Base-by-base conservation (phyloP, 345 rosid genomes). In the Trapa incisa region DNA sequence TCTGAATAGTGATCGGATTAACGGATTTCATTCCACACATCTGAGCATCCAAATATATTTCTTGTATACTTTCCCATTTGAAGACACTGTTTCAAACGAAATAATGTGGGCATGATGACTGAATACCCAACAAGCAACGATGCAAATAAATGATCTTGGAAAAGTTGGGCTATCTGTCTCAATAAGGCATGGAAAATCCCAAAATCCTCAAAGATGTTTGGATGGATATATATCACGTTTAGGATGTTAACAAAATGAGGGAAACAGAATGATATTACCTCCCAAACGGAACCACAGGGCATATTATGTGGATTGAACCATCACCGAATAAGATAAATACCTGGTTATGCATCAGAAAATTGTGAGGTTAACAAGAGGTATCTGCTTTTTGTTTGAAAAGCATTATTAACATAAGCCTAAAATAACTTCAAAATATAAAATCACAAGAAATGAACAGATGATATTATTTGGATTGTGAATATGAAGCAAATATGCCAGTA, bases 201-300 rank as follows among this genome's bases (percentile, higher is more conserved):
- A 2, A 54, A 8, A 54, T n/a, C 6, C 11, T 54, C 33, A 3
- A 6, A 22, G 60, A 6, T 58, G 33, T 1, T 0, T 1, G 43
- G 43, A 41, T 3, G 43, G 43, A 41, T 3, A 41, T 41, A 8
- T 8, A 41, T 41, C 43, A 41, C 6, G 43, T 41, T 41, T 41
- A 41, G 43, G 37, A 58, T 35, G 37, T 32, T 11, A 58, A 33
- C 16, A 32, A 6, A 2, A 9, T 9, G 32, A 58, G 37, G 35
- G 16, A 13, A 11, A 50, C 6, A 69, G 37, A 48, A 10, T 29
- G 32, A 7, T 29, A 63, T 33, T 80, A 95, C 96, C 99, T 91
- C 81, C 96, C 89, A 78, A 91, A 95, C 52, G 99, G 96, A 76
- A 84, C 87, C 75, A 87, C 70, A 16, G 99, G 99, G 81, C 99